Evolutionary conservation across 2,329 filamentous ascomycete genomes (phyloP), one percentile per base, ranked within the genome.

Genomic region (Verticillium nubilum): DNA sequence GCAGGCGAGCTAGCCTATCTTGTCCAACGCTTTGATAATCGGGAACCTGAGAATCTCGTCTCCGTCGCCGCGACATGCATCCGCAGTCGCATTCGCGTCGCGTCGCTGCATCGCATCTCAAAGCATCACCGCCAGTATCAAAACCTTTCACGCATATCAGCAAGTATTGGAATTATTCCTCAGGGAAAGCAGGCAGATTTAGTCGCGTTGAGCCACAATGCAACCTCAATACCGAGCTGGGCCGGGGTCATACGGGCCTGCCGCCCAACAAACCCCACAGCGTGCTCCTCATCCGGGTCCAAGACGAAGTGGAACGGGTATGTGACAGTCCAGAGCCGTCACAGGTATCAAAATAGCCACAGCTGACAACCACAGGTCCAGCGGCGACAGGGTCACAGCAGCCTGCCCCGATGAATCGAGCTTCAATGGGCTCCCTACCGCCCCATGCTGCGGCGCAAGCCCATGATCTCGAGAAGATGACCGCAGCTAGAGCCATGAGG

Each of bases 251-350:
- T 59, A 62, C 54, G 61, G 59, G 47, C 59, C 58, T 54, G 58
- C 57, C 33, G 53, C 57, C 37, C 79, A 81, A 65, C 80, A 80
- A 70, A 73, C 75, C 66, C 74, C 79, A 63, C 80, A 80, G 68
- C 74, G 80, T 64, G 75, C 77, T 64, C 75, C 79, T 65, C 80
- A 82, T 62, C 69, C 75, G 59, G 77, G 76, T 62, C 79, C 76
- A 68, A 77, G 80, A 63, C 78, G 81, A 65, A 80, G 79, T 66
- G 80, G 80, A 65, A 82, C 82, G 69, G 81, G 81, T 83, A 74
- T 63, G 75, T 72, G 62, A 54, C 47, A 79, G 64, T 23, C 42
- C 25, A n/a, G n/a, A n/a, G n/a, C n/a, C n/a, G n/a, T n/a, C n/a
- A n/a, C n/a, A n/a, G n/a, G 42, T 25, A 19, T 50, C n/a, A 19